Conservation (phyloP, 2,329 filamentous ascomycete genomes). For the Sclerotinia nivalis region DNA sequence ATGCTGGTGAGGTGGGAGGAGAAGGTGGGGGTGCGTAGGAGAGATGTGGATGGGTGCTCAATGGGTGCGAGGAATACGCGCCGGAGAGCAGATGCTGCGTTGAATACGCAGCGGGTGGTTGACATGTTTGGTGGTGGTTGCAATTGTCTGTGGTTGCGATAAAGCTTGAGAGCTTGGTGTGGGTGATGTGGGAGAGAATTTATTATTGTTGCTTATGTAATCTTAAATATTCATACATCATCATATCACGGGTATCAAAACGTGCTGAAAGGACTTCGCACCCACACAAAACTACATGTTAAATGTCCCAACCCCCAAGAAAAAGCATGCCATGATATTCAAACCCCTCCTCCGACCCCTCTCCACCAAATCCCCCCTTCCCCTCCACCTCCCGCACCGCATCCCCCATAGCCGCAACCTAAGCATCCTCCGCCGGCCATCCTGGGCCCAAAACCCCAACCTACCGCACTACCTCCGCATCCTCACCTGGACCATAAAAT, state of each 20-base stretch:
- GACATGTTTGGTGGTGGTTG: conserved; percentile 29
- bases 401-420: conserved; percentile 16
- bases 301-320: not conserved
- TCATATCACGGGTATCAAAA: conserved; percentile 17
- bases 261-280: not conserved
- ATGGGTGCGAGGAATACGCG: conserved; percentile 49
- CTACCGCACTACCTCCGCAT: conserved; percentile 44
- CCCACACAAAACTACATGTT: not conserved
- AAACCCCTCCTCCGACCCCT: conserved; percentile 10
- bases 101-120: conserved; percentile 43
- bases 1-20: conserved; percentile 9
- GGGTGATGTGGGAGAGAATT: conserved; percentile 9
- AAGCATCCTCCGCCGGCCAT: conserved; percentile 9
- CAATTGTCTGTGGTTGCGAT: not conserved
- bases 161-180: not conserved
- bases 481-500: conserved; percentile 49
- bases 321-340: conserved; percentile 28
- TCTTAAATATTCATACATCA: not conserved
- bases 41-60: conserved; percentile 35
- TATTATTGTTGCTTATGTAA: conserved; percentile 14
- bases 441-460: conserved; percentile 26
- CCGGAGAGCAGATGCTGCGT: conserved; percentile 49
- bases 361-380: not conserved
- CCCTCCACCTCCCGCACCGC: not conserved
- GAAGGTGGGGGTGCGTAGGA: conserved; percentile 29